Evolutionary conservation across 2,329 filamentous ascomycete genomes (phyloP).

Genomic region (Xylaria sp.): DNA sequence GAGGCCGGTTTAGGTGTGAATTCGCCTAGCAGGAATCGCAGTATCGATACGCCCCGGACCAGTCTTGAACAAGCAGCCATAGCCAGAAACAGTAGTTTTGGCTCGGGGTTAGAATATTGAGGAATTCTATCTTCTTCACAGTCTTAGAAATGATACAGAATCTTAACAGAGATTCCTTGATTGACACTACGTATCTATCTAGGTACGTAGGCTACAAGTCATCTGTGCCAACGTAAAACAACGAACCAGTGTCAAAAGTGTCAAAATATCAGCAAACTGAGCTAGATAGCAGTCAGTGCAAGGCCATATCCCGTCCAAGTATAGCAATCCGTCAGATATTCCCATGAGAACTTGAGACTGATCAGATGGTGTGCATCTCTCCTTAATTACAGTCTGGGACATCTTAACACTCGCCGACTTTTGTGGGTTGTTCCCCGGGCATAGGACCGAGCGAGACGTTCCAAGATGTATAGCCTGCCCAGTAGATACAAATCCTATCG

Average conservation of each 20-base stretch:
- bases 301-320: neutral
- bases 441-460: slow-evolving; percentile 26
- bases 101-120: slow-evolving; percentile 44
- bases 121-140: neutral
- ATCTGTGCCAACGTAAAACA: neutral
- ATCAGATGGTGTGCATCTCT: neutral
- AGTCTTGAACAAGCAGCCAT: slow-evolving; percentile 43
- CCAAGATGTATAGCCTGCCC: slow-evolving; percentile 29
- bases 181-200: neutral
- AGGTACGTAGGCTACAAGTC: neutral
- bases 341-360: neutral
- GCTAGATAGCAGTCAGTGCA: slow-evolving; percentile 2
- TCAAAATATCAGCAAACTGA: neutral
- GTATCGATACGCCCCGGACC: slow-evolving; percentile 39
- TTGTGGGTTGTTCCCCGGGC: slow-evolving; percentile 25
- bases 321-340: neutral
- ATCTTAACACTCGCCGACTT: slow-evolving; percentile 21
- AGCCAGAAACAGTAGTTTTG: slow-evolving; percentile 46
- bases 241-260: neutral
- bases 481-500: slow-evolving; percentile 28
- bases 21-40: slow-evolving; percentile 35
- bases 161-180: neutral
- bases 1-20: slow-evolving; percentile 26
- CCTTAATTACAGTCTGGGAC: neutral
- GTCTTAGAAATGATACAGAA: neutral